Evolutionary conservation across 352 stramenopile genomes (phyloP), one percentile per base, ranked within the genome.

Genomic region (Globisporangium irregulare): DNA sequence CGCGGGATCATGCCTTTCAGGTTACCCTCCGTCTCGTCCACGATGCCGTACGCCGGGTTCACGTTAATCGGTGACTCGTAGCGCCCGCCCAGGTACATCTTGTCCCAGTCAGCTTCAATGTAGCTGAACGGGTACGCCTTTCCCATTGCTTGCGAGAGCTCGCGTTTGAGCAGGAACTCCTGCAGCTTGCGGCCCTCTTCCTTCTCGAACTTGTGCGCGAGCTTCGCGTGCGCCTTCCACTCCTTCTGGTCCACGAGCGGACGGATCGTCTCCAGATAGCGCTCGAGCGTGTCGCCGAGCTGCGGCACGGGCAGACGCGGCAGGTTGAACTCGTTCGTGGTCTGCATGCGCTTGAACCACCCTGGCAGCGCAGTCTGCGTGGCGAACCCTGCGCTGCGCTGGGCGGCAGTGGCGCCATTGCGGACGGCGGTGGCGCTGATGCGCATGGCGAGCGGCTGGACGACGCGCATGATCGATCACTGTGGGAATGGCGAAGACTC

Each of bases 101-200:
- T 79, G 71, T 96, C 89, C 92, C 92, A 98, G 75, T 95, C 90
- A 36, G 81, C 72, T 69, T 98, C 92, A 62, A 98, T 97, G 87
- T 98, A 98, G 77, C 87, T 97, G 83, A 92, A 96, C 22, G 93
- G 92, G 71, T 97, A 98, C 60, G 81, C 81, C 56, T 88, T 88
- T 66, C 86, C 87, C 79, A 88, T 89, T 38, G 79, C 77, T 54
- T 95, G 84, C 32, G 80, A 70, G 27, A 94, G 81, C 69, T 95
- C 82, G 62, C 83, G 80, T 67, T 89, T 89, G 51, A 92, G 76
- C 59, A 92, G 61, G 9, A 75, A 22, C 20, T 91, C 81, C 70
- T 92, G 84, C 25, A 92, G 68, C 62, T 80, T 59, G 41, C 84
- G 84, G 0, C 84, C 84, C 51, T 91, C 82, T 1, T 41, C 69